phyloP scores from a whole-genome alignment of 148 eudicot genomes.

The Fagopyrum tataricum region DNA sequence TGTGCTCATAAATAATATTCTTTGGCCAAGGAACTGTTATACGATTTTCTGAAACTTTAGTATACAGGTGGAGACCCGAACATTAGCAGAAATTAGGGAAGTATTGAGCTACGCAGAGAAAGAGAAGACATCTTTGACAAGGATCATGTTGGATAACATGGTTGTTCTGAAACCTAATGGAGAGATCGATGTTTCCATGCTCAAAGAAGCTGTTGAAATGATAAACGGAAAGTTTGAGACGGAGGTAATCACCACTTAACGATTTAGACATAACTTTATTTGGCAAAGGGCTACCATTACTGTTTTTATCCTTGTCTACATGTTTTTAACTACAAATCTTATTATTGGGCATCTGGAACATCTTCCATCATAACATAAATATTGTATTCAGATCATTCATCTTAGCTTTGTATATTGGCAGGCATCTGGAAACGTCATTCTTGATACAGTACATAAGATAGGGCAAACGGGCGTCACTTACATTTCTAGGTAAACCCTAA shows the following conservation, averaged over 20 bases:
- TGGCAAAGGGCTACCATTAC: neutral
- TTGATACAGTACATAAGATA: constrained; percentile 69
- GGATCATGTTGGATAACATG: constrained; percentile 98
- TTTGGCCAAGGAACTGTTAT: neutral
- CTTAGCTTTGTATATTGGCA: constrained; percentile 25
- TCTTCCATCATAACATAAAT: neutral
- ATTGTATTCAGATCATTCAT: neutral
- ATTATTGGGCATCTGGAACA: neutral
- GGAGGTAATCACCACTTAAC: constrained; percentile 43
- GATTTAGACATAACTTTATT: neutral
- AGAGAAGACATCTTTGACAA: constrained; percentile 53
- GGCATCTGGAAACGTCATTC: constrained; percentile 98
- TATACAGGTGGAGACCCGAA: constrained; percentile 82
- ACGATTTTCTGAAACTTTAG: neutral
- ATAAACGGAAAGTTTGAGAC: constrained; percentile 73
- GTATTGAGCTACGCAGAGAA: constrained; percentile 72
- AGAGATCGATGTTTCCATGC: constrained; percentile 89
- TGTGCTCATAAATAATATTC: neutral
- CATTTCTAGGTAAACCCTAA: constrained; percentile 61
- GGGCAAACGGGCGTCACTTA: constrained; percentile 89
- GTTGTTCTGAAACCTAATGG: constrained; percentile 65
- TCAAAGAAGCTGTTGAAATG: constrained; percentile 68
- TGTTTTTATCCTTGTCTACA: too few species aligned
- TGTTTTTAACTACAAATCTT: too few species aligned
- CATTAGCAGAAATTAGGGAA: constrained; percentile 73